phyloP scores from a whole-genome alignment of 208 protist genomes.

The Leishmania major region DNA sequence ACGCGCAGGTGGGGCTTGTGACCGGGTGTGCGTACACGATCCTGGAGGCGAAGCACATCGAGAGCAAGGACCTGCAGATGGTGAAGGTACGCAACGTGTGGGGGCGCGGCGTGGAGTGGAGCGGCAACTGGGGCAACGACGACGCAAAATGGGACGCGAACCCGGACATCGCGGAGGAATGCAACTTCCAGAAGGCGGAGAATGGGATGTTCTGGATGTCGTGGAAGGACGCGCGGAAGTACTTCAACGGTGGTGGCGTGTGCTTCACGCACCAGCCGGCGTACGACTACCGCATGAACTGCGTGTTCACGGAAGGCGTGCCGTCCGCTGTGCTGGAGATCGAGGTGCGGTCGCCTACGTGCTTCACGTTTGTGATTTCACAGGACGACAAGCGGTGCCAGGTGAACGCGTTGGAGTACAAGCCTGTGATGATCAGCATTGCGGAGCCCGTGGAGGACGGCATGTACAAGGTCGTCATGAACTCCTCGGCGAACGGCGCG shows the following conservation, averaged over 20 bases:
- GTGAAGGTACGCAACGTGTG: constrained; percentile 82
- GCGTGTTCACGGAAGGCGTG: constrained; percentile 61
- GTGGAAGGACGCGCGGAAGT: constrained; percentile 72
- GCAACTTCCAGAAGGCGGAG: constrained; percentile 55
- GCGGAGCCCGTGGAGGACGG: constrained; percentile 45
- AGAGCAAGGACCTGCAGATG: constrained; percentile 48
- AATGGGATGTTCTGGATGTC: constrained; percentile 88
- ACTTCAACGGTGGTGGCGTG: constrained; percentile 87
- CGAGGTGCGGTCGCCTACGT: constrained; percentile 57
- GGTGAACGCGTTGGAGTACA: constrained; percentile 49
- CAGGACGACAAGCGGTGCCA: constrained; percentile 73
- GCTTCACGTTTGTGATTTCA: constrained; percentile 75
- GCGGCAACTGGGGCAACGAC: constrained; percentile 72
- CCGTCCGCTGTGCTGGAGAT: constrained; percentile 78
- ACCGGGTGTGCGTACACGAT: constrained; percentile 74
- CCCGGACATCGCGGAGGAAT: constrained; percentile 68
- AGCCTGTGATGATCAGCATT: constrained; percentile 86
- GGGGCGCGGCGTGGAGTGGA: constrained; percentile 68
- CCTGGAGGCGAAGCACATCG: constrained; percentile 64
- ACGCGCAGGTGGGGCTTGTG: constrained; percentile 61
- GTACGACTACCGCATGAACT: constrained; percentile 84
- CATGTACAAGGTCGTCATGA: constrained; percentile 73
- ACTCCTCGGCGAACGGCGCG: constrained; percentile 70
- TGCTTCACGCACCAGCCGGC: constrained; percentile 63
- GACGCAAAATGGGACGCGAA: constrained; percentile 76